Evolutionary conservation across 2,329 filamentous ascomycete genomes (phyloP), one percentile per base, ranked within the genome.

Genomic region (Aspergillus fijiensis): DNA sequence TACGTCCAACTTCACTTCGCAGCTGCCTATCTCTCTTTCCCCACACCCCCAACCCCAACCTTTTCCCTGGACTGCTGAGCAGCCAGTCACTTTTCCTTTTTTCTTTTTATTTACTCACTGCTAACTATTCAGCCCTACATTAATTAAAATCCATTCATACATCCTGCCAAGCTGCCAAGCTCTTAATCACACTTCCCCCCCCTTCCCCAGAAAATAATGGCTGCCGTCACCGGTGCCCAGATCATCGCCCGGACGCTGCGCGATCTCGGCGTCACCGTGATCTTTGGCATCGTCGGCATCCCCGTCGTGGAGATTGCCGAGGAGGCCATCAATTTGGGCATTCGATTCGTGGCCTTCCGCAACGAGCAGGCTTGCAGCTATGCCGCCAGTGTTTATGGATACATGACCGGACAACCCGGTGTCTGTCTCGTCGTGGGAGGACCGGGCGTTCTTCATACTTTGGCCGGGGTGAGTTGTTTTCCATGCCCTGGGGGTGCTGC

Each of bases 281-380:
- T 84, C 62, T 84, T 84, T 66, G 82, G 82, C 48, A 76, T 83
- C 33, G 81, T 83, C 29, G 82, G 82, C n/a, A 79, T 84, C 42
- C 83, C 83, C 10, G 80, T 85, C 6, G 81, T 84, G 29, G 81
- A 85, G 58, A 84, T 86, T 45, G 84, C 82, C 23, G 82, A 86
- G 69, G 80, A 84, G 71, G 82, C 80, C 54, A 81, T 85, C 67
- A 80, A 81, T 55, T 72, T 84, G 48, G 84, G 84, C 1, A 84
- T 86, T 62, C 78, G 82, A 31, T 86, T 85, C 70, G 81, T 86
- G 55, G 83, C 79, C 27, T 86, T 85, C 64, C 75, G 84, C 31
- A 86, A 86, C 63, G 84, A 87, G 64, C 84, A 87, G 70, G 82
- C 84, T 11, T 82, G 81, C 33, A 80, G 79, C 63, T 86, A 86